Evolutionary conservation across 305 asterid genomes (phyloP), one percentile per base, ranked within the genome.

Genomic region (Fraxinus dipetala): DNA sequence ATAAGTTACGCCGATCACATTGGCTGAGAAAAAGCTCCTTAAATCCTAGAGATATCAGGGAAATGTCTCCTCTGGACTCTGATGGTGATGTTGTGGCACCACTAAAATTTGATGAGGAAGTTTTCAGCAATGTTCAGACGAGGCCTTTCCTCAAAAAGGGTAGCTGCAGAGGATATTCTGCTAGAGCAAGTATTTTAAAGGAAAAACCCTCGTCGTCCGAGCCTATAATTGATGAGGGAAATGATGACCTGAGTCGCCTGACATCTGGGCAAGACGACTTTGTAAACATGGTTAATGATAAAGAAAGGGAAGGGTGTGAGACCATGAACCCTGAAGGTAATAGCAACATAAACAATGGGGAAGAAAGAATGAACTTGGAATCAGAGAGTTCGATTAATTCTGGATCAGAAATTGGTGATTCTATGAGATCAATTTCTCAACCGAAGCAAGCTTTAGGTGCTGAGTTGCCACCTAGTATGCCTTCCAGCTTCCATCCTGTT

Each of bases 141-240:
- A 93, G 86, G 89, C 83, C 97, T 80, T 92, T 90, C 83, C 93
- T 89, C 77, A 90, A 81, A 83, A 96, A 88, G 88, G 93, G 91
- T 80, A 90, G 87, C 75, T 92, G 96, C 24, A 84, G 89, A 70
- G 85, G 88, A 80, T 84, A 80, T 80, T 88, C 87, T 84, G 78
- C 93, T 77, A 91, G 87, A 80, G 84, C 90, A 76, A 83, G 78
- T 80, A 83, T 87, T 82, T 80, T 90, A 20, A 91, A 91, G 86
- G 88, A 83, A 83, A 91, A 84, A 83, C 80, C 79, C 72, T 51
- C 86, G 43, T 91, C 78, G 34, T 78, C 88, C 3, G 87, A 89
- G 84, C 79, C 87, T 77, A 51, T 72, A 18, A 82, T 84, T 48
- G 80, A 85, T 86, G 89, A 85, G 36, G 93, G 90, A 82, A 84